Conservation (phyloP, 805 yeast genomes). For the Starmerella stellata region DNA sequence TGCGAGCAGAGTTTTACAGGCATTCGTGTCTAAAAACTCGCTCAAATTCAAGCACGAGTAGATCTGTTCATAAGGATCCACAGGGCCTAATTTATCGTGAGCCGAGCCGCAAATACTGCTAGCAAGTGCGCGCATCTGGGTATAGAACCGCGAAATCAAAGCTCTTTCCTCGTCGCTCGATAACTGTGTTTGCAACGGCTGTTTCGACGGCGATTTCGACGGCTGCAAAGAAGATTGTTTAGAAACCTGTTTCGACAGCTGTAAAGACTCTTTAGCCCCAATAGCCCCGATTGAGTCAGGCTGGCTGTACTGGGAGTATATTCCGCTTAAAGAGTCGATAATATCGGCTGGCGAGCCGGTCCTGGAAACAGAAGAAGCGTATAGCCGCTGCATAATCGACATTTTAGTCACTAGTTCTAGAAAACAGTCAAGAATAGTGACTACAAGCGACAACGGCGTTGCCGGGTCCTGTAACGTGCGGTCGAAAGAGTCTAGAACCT, state of each 20-base stretch:
- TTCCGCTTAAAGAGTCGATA: neutral
- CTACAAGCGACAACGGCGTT: constrained; percentile 6
- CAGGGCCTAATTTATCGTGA: neutral
- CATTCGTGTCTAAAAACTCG: constrained; percentile 24
- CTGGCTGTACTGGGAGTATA: neutral
- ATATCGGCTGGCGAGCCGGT: neutral
- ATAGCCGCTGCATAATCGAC: constrained; percentile 1
- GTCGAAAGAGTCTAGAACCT: constrained; percentile 7
- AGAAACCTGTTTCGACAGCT: neutral
- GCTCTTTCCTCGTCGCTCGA: neutral
- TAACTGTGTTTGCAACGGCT: neutral
- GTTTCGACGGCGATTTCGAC: neutral
- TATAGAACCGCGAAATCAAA: neutral
- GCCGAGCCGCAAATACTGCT: neutral
- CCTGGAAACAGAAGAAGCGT: constrained; percentile 3
- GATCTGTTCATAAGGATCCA: constrained; percentile 10
- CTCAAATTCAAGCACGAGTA: constrained; percentile 17
- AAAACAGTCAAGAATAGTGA: constrained; percentile 6
- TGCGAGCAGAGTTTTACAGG: constrained; percentile 30
- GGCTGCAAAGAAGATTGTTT: neutral
- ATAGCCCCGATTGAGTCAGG: neutral
- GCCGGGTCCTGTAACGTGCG: constrained; percentile 1
- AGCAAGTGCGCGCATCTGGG: neutral
- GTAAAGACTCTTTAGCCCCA: neutral
- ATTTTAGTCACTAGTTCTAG: constrained; percentile 2